Conservation (phyloP, 257 asterid genomes). For the Ilex aquifolium region DNA sequence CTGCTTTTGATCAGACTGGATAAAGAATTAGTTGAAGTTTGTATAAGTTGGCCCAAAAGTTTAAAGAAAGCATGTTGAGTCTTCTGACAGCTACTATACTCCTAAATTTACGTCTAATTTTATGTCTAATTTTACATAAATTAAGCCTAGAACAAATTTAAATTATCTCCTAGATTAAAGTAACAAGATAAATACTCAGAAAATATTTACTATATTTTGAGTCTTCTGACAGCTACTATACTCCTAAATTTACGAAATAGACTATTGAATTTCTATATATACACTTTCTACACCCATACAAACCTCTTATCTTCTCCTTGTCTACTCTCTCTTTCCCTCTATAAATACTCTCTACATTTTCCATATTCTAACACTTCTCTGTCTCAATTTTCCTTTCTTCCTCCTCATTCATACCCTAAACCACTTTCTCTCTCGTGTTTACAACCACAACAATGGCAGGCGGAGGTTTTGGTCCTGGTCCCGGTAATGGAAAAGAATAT, state of each 20-base stretch:
- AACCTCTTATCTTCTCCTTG: neutral
- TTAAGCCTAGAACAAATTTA: too few species aligned
- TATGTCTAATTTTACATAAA: too few species aligned
- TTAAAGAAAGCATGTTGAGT: too few species aligned
- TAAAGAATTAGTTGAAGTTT: too few species aligned
- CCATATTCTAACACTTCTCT: neutral
- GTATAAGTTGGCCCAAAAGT: too few species aligned
- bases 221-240: slow-evolving; percentile 29
- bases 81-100: too few species aligned
- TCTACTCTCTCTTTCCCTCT: neutral
- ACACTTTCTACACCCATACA: slow-evolving; percentile 11
- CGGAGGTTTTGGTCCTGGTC: slow-evolving; percentile 53
- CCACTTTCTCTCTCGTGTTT: neutral
- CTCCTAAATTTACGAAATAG: slow-evolving; percentile 7
- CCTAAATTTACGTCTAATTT: too few species aligned
- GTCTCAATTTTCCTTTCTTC: neutral
- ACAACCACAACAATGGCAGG: slow-evolving; percentile 54
- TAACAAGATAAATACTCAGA: neutral
- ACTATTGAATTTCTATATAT: slow-evolving; percentile 25
- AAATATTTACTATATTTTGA: neutral
- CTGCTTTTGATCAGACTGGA: too few species aligned
- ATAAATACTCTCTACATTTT: neutral
- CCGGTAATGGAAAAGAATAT: slow-evolving; percentile 48
- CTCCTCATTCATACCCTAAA: too few species aligned
- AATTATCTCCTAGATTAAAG: too few species aligned